These are phyloP conservation scores for Chlorella variabilis DNA, from an alignment of 163 green algal species.

Conservation along the genomic window DNA sequence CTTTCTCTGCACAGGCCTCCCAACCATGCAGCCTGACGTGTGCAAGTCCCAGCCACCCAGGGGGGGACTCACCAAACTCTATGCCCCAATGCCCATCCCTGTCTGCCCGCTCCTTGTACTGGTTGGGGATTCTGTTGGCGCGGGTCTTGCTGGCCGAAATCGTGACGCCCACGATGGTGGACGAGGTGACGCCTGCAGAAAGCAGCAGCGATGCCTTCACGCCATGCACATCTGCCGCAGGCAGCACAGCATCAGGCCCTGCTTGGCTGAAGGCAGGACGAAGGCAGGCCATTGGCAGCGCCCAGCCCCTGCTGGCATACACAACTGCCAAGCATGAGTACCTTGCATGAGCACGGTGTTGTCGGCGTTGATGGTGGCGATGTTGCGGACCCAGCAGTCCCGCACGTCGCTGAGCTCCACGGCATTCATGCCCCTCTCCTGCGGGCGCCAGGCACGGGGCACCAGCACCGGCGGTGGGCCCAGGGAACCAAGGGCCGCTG, in stretches of 20 bases:
- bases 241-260: too few relatives aligned
- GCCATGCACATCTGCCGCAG: too few relatives aligned
- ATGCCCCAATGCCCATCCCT: neutral
- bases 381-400: slow-evolving; percentile 17
- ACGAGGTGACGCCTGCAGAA: neutral
- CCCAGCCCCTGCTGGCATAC: too few relatives aligned
- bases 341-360: neutral
- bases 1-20: too few relatives aligned
- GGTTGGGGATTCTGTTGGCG: neutral
- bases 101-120: neutral
- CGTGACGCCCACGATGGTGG: neutral
- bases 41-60: too few relatives aligned
- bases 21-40: too few relatives aligned
- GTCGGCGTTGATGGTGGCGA: slow-evolving; percentile 13
- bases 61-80: neutral
- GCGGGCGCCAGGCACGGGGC: neutral
- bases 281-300: too few relatives aligned
- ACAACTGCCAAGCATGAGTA: too few relatives aligned
- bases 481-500: neutral
- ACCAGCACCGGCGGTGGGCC: neutral
- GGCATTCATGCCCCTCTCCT: slow-evolving; percentile 6
- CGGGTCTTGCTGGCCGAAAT: neutral
- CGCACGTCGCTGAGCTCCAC: neutral
- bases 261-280: too few relatives aligned
- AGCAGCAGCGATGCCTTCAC: too few relatives aligned